Evolutionary conservation across 2,329 filamentous ascomycete genomes (phyloP), one percentile per base, ranked within the genome.

Genomic region (Periconia digitata): DNA sequence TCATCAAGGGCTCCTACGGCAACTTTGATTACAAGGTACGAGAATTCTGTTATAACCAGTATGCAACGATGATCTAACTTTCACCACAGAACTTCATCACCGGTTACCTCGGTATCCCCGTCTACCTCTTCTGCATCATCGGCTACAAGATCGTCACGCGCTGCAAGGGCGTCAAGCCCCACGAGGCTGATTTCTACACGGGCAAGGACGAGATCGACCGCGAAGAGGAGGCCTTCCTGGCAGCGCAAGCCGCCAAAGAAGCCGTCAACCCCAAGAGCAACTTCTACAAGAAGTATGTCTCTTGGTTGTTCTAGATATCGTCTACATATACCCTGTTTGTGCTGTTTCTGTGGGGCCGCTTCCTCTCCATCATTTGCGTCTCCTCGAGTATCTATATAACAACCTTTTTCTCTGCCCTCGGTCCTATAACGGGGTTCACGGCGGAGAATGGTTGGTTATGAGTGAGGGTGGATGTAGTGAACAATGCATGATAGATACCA

Each of bases 161-260:
- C 42, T 58, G 55, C 17, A 61, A 63, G 55, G 56, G 58, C 40
- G 58, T 88, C 44, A 75, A 76, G 21, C 46, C 46, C 3, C 46
- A 37, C 29, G 46, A 49, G 44, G 41, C 46, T 24, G 87, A 90
- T 74, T 81, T 90, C 53, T 89, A 81, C 74, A 81, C 81, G 0
- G 87, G 86, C 61, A 90, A 90, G 75, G 85, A 86, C 44, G 77
- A 81, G 50, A 87, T 90, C 55, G 87, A 90, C 70, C 77, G 82
- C 8, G 86, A 90, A 63, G 87, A 91, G 73, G 80, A 82, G 50
- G 84, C 83, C 53, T 90, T 86, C 72, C 60, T 89, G 46, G 85
- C 81, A 10, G 63, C 65, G n/a, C 70, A 82, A 66, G 79, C 75
- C 2, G 72, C 72, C 32, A 69, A 46, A 24, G 66, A 70, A 43